Conservation (phyloP, 495 filamentous ascomycete species). For the Aspergillus baeticus region DNA sequence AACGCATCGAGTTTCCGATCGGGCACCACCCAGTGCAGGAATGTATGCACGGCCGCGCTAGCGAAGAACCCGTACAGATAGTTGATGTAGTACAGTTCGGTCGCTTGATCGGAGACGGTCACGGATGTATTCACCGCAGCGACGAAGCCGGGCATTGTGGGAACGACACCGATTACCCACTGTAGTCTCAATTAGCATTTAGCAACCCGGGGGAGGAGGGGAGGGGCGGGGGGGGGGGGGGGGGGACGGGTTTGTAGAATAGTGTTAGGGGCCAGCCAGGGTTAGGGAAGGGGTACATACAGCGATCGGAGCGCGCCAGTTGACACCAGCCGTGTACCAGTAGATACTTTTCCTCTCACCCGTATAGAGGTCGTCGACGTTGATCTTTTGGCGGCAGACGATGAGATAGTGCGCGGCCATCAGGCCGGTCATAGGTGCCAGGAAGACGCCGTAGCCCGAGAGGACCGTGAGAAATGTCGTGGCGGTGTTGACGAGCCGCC, state of each 20-base stretch:
- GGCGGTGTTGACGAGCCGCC: slow-evolving; percentile 1
- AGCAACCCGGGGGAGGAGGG: neutral
- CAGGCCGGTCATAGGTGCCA: neutral
- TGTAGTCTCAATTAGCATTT: neutral
- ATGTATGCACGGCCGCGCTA: neutral
- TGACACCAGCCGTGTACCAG: neutral
- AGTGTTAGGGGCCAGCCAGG: no score
- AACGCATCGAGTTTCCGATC: neutral
- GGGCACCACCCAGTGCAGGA: neutral
- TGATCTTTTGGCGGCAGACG: neutral
- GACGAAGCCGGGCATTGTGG: neutral
- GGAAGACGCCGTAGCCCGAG: slow-evolving; percentile 1
- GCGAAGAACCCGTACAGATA: neutral
- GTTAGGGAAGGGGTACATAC: no score
- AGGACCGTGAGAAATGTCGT: neutral
- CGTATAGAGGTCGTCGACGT: neutral
- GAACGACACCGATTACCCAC: neutral
- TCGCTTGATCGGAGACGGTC: neutral
- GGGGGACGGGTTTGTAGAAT: no score
- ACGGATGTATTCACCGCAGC: neutral
- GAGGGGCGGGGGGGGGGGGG: no score
- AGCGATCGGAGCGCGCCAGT: neutral
- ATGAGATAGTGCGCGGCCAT: neutral
- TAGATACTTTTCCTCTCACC: neutral
- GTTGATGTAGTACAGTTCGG: neutral